These are phyloP conservation scores for Termitomyces sp. DNA, from an alignment of 768 basidiomycete genomes.

Conservation along the genomic window DNA sequence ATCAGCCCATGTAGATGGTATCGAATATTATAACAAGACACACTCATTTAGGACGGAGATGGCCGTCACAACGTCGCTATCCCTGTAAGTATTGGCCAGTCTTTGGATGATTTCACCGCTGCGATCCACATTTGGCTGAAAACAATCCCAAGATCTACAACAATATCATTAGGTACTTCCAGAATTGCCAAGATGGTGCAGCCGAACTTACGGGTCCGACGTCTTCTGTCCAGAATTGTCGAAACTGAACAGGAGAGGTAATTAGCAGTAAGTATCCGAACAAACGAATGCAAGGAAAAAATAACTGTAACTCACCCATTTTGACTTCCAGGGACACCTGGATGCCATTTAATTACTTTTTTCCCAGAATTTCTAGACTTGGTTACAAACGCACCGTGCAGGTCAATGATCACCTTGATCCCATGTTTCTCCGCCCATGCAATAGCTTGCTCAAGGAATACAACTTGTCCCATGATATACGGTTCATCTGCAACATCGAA, in stretches of 20 bases:
- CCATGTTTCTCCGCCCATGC: conserved; percentile 64
- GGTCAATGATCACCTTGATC: conserved; percentile 78
- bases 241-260: conserved; percentile 41
- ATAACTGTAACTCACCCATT: conserved; percentile 48
- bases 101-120: conserved; percentile 58
- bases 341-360: neutral
- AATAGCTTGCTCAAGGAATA: conserved; percentile 61
- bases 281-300: conserved; percentile 19
- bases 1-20: conserved; percentile 62
- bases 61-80: conserved; percentile 48
- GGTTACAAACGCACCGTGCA: conserved; percentile 39
- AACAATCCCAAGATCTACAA: conserved; percentile 58
- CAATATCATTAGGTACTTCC: neutral
- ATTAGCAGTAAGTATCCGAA: neutral
- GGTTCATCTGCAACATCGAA: conserved; percentile 77
- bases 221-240: conserved; percentile 75
- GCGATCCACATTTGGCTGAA: conserved; percentile 58
- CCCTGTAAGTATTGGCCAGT: conserved; percentile 54
- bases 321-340: conserved; percentile 78
- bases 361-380: too few species aligned
- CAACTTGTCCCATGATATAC: conserved; percentile 68
- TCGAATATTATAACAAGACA: conserved; percentile 7
- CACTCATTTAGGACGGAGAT: conserved; percentile 82
- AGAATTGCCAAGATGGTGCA: neutral
- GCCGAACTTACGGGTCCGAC: conserved; percentile 39